Base-by-base conservation (phyloP, 2,329 filamentous ascomycete species). In the Fusarium sp. region DNA sequence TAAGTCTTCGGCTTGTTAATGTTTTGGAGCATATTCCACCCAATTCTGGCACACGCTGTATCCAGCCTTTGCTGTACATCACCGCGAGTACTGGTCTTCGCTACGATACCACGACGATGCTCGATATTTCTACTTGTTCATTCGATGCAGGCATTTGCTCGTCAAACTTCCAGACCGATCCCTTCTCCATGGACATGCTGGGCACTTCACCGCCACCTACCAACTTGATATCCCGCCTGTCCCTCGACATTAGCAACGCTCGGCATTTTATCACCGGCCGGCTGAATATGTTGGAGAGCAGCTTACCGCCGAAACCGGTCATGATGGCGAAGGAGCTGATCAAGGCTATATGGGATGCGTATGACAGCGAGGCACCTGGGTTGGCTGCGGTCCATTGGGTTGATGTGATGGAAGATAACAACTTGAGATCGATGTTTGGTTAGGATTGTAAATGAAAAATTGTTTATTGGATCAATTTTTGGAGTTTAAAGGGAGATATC, bases 291-390 rank as follows among this genome's bases (percentile, higher is more conserved):
- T 54, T 85, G 32, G 84, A 85, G 69, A 78, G 80, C 18, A 83
- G 73, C 24, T 66, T 85, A 11, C 84, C 83, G 8, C 84, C 84
- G 6, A 83, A 82, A 17, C 84, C 84, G 5, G 83, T 85, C 3
- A 73, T 78, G 2, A 82, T 85, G n/a, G 84, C 84, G 4, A 84
- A 83, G 68, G 77, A 84, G 45, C 77, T 85, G 4, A 78, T 85
- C 13, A 82, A 79, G n/a, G 80, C 82, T 0, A 82, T 85, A 5
- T 85, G 84, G 84, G 78, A 78, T 3, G 81, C 81, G 1, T 85
- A 85, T 26, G 84, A 85, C 41, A 73, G 68, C 7, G 84, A 85
- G 52, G 24, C 68, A 14, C 77, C 79, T 8, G 82, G 78, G 0
- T 75, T 77, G 1, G 66, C 77, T 17, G 70, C 79, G 15, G 83